Evolutionary conservation across 2,329 filamentous ascomycete species (phyloP).

Genomic region (Dothiorella sarmentorum): DNA sequence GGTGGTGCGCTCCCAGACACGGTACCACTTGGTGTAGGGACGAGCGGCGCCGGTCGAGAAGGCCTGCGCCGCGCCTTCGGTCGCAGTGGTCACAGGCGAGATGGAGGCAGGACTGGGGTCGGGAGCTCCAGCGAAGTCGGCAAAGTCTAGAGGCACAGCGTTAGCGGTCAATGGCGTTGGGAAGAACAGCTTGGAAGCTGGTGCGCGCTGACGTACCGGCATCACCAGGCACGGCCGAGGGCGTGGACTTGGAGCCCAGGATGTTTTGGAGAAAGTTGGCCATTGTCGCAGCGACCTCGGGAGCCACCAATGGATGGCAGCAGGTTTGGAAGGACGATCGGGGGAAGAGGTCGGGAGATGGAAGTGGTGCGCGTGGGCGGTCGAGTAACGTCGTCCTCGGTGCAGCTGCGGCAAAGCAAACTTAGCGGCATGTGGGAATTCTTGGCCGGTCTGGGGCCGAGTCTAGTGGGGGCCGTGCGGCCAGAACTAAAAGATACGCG

Average conservation of each 20-base stretch:
- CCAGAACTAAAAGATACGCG: neutral
- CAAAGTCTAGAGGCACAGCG: slow-evolving; percentile 65
- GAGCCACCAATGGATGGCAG: neutral
- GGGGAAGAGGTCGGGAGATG: neutral
- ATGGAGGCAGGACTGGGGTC: slow-evolving; percentile 57
- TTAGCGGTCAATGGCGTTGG: slow-evolving; percentile 19
- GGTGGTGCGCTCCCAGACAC: slow-evolving; percentile 85
- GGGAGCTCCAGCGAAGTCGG: slow-evolving; percentile 81
- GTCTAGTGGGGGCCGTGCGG: neutral
- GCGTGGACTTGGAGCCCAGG: slow-evolving; percentile 62
- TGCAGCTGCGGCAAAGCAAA: slow-evolving; percentile 14
- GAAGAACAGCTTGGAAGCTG: slow-evolving; percentile 20
- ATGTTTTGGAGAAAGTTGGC: slow-evolving; percentile 62
- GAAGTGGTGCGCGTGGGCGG: neutral
- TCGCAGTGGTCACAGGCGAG: slow-evolving; percentile 41
- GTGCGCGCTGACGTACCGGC: slow-evolving; percentile 54
- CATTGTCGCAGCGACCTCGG: slow-evolving; percentile 31
- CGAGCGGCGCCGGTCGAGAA: slow-evolving; percentile 47
- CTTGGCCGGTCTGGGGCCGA: slow-evolving; percentile 6
- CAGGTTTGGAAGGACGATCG: neutral
- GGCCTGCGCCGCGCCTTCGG: slow-evolving; percentile 36
- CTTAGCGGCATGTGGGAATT: too few species aligned
- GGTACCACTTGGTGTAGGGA: slow-evolving; percentile 94
- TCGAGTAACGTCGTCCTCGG: slow-evolving; percentile 6
- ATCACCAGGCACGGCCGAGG: slow-evolving; percentile 55